Evolutionary conservation across 768 basidiomycete genomes (phyloP), one percentile per base, ranked within the genome.

Genomic region (Lentinus tigrinus): DNA sequence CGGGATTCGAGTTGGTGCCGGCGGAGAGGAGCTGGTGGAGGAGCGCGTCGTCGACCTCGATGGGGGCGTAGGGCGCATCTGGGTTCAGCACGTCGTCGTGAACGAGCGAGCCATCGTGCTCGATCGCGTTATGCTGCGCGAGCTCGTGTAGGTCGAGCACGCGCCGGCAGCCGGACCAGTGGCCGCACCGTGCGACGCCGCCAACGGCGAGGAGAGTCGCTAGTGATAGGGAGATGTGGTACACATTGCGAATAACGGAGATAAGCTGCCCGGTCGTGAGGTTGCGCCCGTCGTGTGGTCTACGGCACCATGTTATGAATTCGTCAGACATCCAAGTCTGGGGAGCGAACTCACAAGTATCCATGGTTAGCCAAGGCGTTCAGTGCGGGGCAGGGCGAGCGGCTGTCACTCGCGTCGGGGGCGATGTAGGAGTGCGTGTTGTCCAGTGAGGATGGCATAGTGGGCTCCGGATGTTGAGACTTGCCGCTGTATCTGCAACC

Each of bases 291-390:
- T 50, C 49, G 36, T 38, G 49, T 38, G 49, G 49, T 8, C 49
- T 50, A 17, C 7, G 47, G 23, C 17, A 2, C 7, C 14, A 13
- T 26, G 47, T 9, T 6, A 34, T 14, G 28, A 34, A n/a, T 6
- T n/a, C 8, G 19, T 7, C 6, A 10, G 9, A 23, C 13, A 44
- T 31, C 7, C 31, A 44, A 44, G 5, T 6, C 43, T 17, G 9
- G 37, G 17, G 42, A 13, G 11, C 9, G 42, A 2, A 77, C 87
- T 67, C 65, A 90, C 88, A 91, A 72, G 52, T 84, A 90, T 1
- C 87, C 85, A 53, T 91, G 87, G 65, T 91, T 91, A 0, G 89
- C 88, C 60, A 91, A 77, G 0, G 85, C 77, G 60, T 91, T 91
- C 37, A 91, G 69, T 0, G 87, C 89, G 1, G 89, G 89, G 63